Base-by-base conservation (phyloP, 768 basidiomycete species). In the Coprinopsis sp. region DNA sequence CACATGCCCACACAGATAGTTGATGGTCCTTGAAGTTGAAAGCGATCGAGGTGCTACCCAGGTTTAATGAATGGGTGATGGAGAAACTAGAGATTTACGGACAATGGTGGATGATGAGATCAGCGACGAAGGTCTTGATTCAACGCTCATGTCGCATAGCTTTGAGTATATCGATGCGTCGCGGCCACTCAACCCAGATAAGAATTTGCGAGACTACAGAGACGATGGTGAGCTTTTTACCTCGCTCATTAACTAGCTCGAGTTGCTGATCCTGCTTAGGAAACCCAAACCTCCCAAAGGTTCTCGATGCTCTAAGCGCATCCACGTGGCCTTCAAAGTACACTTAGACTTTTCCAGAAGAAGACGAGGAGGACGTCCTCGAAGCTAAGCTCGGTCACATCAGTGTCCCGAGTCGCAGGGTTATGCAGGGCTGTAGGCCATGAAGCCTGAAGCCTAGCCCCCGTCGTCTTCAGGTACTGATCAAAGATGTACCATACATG, bases 321-420 rank as follows among this genome's bases (percentile, higher is more conserved):
- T 79, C 91, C 55, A 89, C 91, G 83, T 92, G 89, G 89, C 84
- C 89, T 3, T 84, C 84, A 0, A 82, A 91, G 78, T 64, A 76
- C 39, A 67, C 75, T 19, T 64, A 58, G 25, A 57, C 50, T 37
- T 19, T 49, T 22, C 38, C 38, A 6, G 40, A 42, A 24, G n/a
- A n/a, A n/a, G n/a, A n/a, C n/a, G n/a, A n/a, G n/a, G n/a, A n/a
- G n/a, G n/a, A n/a, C n/a, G n/a, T n/a, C 27, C 38, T 22, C 38
- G 38, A 18, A 10, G 6, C 19, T 6, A 30, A n/a, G 18, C 19
- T 22, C 31, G 45, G 34, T 8, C 1, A 37, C 29, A 52, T 37
- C 10, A n/a, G n/a, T n/a, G n/a, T n/a, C n/a, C n/a, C n/a, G n/a
- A n/a, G n/a, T n/a, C n/a, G n/a, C n/a, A n/a, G n/a, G n/a, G n/a